Evolutionary conservation across 441 rosid genomes (phyloP), one percentile per base, ranked within the genome.

Genomic region (Codiaeum variegatum): DNA sequence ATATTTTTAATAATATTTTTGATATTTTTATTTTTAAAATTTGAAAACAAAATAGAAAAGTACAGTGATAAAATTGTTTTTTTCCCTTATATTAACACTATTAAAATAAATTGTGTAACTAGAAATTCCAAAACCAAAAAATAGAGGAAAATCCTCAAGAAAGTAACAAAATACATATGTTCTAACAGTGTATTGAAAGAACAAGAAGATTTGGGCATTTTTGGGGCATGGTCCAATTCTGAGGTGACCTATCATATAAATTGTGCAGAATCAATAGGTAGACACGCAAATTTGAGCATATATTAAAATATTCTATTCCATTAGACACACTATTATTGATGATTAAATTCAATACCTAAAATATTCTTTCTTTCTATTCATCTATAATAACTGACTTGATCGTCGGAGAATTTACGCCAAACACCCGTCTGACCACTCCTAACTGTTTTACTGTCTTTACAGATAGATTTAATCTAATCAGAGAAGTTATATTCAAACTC

Each of bases 311-410:
- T 73, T 66, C 64, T 29, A 74, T 71, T 69, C 65, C 66, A 16
- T 21, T n/a, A 15, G 36, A 46, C 8, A 68, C 29, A n/a, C n/a
- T n/a, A n/a, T n/a, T 19, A 40, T 15, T 26, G 3, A 67, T 21
- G 56, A 46, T 67, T 44, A 56, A 56, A 71, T 42, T 67, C 67
- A 52, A 70, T 73, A 77, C 84, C 81, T 71, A 55, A 72, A 77
- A 65, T 71, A n/a, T n/a, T n/a, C n/a, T n/a, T n/a, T n/a, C n/a
- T n/a, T n/a, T n/a, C n/a, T n/a, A n/a, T n/a, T n/a, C n/a, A n/a
- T n/a, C n/a, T n/a, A n/a, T n/a, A n/a, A n/a, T n/a, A n/a, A n/a
- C n/a, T n/a, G n/a, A n/a, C n/a, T n/a, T n/a, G n/a, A n/a, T n/a
- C n/a, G n/a, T n/a, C n/a, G n/a, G n/a, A n/a, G n/a, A n/a, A n/a